phyloP scores from a whole-genome alignment of 2,329 filamentous ascomycete species.

The Cyphellophora europaea region DNA sequence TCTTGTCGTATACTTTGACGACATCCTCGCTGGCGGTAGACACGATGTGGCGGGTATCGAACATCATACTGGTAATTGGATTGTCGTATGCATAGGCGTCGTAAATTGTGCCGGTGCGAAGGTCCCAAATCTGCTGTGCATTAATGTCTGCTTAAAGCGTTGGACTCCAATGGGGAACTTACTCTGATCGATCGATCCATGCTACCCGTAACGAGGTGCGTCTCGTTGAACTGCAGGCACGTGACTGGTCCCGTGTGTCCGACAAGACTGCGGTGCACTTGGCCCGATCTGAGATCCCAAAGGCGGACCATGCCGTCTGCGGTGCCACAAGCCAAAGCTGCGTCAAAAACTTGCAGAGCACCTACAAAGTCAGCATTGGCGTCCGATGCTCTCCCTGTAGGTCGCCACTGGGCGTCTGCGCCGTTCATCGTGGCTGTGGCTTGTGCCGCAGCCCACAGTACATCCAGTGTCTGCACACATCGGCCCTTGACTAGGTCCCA shows the following conservation, averaged over 20 bases:
- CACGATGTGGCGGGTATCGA: slow-evolving; percentile 82
- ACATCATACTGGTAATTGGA: slow-evolving; percentile 93
- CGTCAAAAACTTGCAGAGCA: slow-evolving; percentile 89
- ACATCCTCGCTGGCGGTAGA: slow-evolving; percentile 85
- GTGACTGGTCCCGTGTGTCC: slow-evolving; percentile 94
- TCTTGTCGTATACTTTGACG: slow-evolving; percentile 97
- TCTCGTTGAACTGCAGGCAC: slow-evolving; percentile 89
- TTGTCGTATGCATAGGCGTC: slow-evolving; percentile 95
- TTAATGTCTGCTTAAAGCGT: slow-evolving; percentile 1
- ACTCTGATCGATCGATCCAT: slow-evolving; percentile 88
- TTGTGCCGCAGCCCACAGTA: slow-evolving; percentile 95
- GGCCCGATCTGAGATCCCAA: slow-evolving; percentile 92
- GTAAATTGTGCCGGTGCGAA: slow-evolving; percentile 87
- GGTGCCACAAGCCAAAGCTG: slow-evolving; percentile 88
- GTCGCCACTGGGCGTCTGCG: slow-evolving; percentile 59
- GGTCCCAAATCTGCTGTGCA: slow-evolving; percentile 78
- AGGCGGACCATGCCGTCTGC: slow-evolving; percentile 94
- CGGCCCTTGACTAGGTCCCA: slow-evolving; percentile 98
- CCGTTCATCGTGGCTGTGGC: slow-evolving; percentile 60
- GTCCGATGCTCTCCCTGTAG: slow-evolving; percentile 52
- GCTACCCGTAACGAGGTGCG: slow-evolving; percentile 88
- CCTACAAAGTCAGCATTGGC: slow-evolving; percentile 83
- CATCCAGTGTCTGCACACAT: slow-evolving; percentile 92
- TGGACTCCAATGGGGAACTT: slow-evolving; percentile 37
- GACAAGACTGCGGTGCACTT: slow-evolving; percentile 92